These are phyloP conservation scores for Salix caprea DNA, from an alignment of 345 rosid genomes.

Conservation along the genomic window DNA sequence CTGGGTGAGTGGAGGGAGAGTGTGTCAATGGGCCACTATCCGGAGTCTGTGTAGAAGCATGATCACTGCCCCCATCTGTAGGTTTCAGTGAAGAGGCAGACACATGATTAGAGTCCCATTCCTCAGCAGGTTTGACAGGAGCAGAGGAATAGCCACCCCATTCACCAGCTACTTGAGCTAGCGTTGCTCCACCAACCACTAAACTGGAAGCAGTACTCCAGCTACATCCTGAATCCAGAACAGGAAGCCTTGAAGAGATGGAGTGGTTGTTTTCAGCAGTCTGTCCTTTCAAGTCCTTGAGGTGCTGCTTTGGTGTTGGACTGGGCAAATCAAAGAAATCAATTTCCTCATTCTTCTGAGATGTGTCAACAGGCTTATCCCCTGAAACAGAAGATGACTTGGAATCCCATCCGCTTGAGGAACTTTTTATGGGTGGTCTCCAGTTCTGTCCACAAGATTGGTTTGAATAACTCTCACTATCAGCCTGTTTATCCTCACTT, in stretches of 20 bases:
- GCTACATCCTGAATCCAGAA: slow-evolving; percentile 62
- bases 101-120: slow-evolving; percentile 48
- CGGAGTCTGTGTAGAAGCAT: slow-evolving; percentile 60
- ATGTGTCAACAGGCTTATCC: slow-evolving; percentile 38
- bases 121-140: slow-evolving; percentile 36
- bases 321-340: slow-evolving; percentile 48
- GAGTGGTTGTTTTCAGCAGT: slow-evolving; percentile 46
- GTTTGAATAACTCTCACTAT: slow-evolving; percentile 36
- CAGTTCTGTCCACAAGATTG: slow-evolving; percentile 43
- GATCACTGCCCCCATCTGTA: slow-evolving; percentile 39
- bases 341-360: slow-evolving; percentile 40
- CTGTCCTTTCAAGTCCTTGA: slow-evolving; percentile 41
- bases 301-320: slow-evolving; percentile 43
- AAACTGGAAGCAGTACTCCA: slow-evolving; percentile 70
- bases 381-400: slow-evolving; percentile 33
- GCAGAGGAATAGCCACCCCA: slow-evolving; percentile 46
- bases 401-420: slow-evolving; percentile 33
- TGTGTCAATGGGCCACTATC: slow-evolving; percentile 46
- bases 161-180: slow-evolving; percentile 54
- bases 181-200: slow-evolving; percentile 48
- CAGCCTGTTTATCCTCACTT: slow-evolving; percentile 29
- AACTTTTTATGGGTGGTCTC: slow-evolving; percentile 25
- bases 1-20: slow-evolving; percentile 32
- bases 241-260: slow-evolving; percentile 39
- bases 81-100: slow-evolving; percentile 47